Evolutionary conservation across 2,329 filamentous ascomycete species (phyloP).

Genomic region (Colletotrichum paranaense): DNA sequence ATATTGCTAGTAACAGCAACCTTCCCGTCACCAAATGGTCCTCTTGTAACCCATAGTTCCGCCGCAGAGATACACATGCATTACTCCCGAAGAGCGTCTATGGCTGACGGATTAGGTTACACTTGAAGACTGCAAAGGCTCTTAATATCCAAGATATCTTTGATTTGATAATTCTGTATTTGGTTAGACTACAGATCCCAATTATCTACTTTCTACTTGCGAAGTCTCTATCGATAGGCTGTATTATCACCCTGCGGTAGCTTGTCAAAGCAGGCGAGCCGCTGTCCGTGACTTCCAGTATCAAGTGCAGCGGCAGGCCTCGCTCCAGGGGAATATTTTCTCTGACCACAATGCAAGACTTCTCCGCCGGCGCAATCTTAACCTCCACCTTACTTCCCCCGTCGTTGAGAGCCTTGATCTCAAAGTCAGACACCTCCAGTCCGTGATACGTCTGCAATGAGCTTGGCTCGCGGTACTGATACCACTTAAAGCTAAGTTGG

Average conservation of each 20-base stretch:
- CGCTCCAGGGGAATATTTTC: constrained; percentile 37
- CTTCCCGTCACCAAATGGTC: too few species aligned
- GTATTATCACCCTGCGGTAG: constrained; percentile 56
- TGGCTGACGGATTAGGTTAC: too few species aligned
- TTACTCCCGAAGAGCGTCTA: too few species aligned
- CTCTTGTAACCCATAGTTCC: too few species aligned
- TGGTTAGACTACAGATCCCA: too few species aligned
- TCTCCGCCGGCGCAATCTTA: constrained; percentile 43
- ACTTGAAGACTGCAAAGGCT: too few species aligned
- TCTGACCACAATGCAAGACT: constrained; percentile 44
- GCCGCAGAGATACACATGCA: too few species aligned
- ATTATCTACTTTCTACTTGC: background rate
- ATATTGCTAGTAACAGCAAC: too few species aligned
- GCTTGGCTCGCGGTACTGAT: constrained; percentile 55
- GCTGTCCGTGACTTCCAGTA: constrained; percentile 59
- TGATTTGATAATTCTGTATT: too few species aligned
- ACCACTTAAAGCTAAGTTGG: constrained; percentile 59
- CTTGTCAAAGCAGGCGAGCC: constrained; percentile 56
- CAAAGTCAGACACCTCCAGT: constrained; percentile 52
- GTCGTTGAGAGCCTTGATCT: constrained; percentile 40
- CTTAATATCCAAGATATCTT: too few species aligned
- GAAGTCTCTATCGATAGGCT: constrained; percentile 44
- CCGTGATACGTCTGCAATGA: constrained; percentile 53
- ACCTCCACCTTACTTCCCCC: constrained; percentile 34
- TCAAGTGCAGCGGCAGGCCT: constrained; percentile 59